Base-by-base conservation (phyloP, 306 rosid species). In the Trichosanthes cucumerina region DNA sequence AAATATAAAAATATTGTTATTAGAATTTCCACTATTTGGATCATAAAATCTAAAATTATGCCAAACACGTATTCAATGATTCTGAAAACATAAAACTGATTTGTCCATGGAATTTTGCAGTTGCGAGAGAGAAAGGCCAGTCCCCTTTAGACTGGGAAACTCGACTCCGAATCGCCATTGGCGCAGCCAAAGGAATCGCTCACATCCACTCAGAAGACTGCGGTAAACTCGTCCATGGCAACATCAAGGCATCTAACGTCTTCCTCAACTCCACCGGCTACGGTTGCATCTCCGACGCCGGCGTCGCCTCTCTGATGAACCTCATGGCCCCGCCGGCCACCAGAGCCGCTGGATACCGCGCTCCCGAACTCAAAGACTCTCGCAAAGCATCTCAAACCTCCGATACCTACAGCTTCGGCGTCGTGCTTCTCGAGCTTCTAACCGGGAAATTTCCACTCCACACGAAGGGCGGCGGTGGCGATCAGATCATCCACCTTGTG, bases 141-240 rank as follows among this genome's bases (percentile, higher is more conserved):
- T 68, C 24, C 26, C 81, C 89, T 10, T 79, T 95, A n/a, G 91
- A 95, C 84, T 95, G 99, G 99, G 93, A 95, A 12, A 83, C 90
- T 78, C 85, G 99, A 38, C 84, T 95, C 50, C 85, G 85, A 78
- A 90, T 92, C 63, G 91, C 93, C 58, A 75, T 91, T 6, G 99
- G 99, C 43, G 88, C 93, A 26, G 93, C 99, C 7, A 88, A 93
- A 88, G 99, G 97, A 59, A 88, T 95, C 23, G 90, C 93, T 80
- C 86, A 86, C 81, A 85, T 95, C 81, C 99, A 95, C 81, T 50
- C 87, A 21, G 89, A 86, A 43, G 81, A 68, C 53, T 89, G 89
- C 77, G 97, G 93, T 63, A 91, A 91, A 81, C 90, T 95, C 18
- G 89, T 91, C 63, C 99, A 95, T 82, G 99, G 99, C 76, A 92